A percentile compares a stretch with the other conserved stretches of the same genome.
phyloP scores from a whole-genome alignment of 2,329 filamentous ascomycete genomes.

The Penicillium frequentans region DNA sequence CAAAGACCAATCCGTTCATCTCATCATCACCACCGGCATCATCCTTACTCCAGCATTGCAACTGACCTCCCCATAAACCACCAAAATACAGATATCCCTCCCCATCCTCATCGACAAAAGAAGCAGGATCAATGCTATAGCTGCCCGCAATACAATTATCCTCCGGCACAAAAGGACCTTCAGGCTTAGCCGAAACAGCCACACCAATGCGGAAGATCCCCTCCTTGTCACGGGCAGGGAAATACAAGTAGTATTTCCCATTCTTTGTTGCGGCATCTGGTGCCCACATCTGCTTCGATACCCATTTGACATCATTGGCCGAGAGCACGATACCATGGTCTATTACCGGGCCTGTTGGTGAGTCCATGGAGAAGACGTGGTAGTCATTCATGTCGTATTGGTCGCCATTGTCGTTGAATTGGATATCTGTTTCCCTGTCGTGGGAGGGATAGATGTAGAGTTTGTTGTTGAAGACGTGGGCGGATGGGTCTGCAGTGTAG shows the following conservation, averaged over 20 bases:
- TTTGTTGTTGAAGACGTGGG: conserved; percentile 73
- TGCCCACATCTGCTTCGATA: conserved; percentile 76
- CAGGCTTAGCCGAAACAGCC: conserved; percentile 62
- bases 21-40: neutral
- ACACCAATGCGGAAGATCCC: conserved; percentile 75
- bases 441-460: conserved; percentile 81
- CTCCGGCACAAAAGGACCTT: conserved; percentile 70
- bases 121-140: conserved; percentile 75
- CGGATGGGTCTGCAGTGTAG: conserved; percentile 78
- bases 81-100: conserved; percentile 72
- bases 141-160: conserved; percentile 65
- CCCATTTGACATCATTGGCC: conserved; percentile 70
- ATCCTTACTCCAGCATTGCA: conserved; percentile 65
- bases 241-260: conserved; percentile 74
- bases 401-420: conserved; percentile 80
- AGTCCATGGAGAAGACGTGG: conserved; percentile 69
- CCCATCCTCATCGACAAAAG: conserved; percentile 69
- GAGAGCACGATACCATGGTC: conserved; percentile 72
- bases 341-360: conserved; percentile 59
- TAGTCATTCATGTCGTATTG: conserved; percentile 85
- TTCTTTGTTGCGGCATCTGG: conserved; percentile 71
- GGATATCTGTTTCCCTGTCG: conserved; percentile 71
- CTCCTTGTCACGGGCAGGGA: conserved; percentile 70
- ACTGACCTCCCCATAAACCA: conserved; percentile 76
- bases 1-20: conserved; percentile 50